Conservation (phyloP, 192 early-diverging fungal species). For the Gaertneriomyces sp. region DNA sequence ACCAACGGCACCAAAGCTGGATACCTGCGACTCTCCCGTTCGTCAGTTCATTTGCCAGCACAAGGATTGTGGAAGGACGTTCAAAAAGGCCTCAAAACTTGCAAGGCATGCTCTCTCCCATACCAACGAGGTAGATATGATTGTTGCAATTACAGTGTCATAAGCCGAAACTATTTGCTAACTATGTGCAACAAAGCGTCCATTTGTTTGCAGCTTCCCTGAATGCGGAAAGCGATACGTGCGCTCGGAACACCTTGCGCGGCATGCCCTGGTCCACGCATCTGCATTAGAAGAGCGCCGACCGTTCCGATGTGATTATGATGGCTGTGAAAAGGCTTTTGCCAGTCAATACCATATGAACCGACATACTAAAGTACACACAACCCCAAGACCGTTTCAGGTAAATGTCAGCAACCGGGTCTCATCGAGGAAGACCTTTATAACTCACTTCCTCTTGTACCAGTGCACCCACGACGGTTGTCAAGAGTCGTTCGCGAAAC, state of each 20-base stretch:
- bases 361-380: conserved; percentile 15
- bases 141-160: neutral
- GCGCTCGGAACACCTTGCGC: conserved; percentile 16
- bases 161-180: neutral
- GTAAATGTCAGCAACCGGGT: neutral
- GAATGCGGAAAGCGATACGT: conserved; percentile 16
- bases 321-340: conserved; percentile 12
- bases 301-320: conserved; percentile 17
- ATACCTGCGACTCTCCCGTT: neutral
- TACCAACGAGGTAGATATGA: conserved; percentile 3
- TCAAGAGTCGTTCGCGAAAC: conserved; percentile 22
- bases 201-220: conserved; percentile 9
- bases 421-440: neutral
- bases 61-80: conserved; percentile 5
- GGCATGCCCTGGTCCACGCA: conserved; percentile 17
- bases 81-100: conserved; percentile 20
- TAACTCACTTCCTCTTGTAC: neutral
- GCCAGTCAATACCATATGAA: conserved; percentile 21
- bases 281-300: neutral
- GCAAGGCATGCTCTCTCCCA: conserved; percentile 10
- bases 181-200: conserved; percentile 4
- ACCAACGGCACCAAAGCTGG: too few relatives aligned
- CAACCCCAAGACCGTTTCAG: conserved; percentile 13
- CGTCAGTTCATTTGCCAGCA: neutral
- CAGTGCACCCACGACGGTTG: conserved; percentile 21